Conservation (phyloP, 345 rosid species). For the Carallia brachiata region DNA sequence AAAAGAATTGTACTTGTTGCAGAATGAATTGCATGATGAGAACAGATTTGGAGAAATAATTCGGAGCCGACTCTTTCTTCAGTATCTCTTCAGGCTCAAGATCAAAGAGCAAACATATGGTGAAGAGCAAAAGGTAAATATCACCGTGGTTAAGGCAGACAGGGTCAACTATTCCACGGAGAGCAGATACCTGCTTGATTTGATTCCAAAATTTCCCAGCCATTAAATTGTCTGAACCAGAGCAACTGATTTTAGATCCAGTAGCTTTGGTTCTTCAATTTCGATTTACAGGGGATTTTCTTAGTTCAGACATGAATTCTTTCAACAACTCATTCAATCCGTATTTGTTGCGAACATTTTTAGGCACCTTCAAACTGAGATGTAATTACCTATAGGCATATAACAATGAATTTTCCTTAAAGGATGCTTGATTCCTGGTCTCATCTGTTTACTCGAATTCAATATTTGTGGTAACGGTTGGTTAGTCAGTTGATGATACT, state of each 20-base stretch:
- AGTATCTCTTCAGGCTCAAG: constrained; percentile 66
- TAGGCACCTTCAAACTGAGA: background rate
- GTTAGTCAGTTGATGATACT: too few relatives aligned
- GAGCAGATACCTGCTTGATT: constrained; percentile 60
- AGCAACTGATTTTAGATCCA: constrained; percentile 20
- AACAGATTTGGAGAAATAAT: constrained; percentile 49
- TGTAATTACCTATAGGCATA: background rate
- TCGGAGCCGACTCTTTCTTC: constrained; percentile 50
- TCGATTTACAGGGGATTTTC: background rate
- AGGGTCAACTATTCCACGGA: constrained; percentile 57
- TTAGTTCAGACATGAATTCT: background rate
- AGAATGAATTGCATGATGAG: constrained; percentile 61
- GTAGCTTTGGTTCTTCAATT: constrained; percentile 4
- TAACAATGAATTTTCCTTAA: background rate
- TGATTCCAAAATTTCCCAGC: constrained; percentile 29
- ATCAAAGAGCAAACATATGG: constrained; percentile 84
- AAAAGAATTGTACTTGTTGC: constrained; percentile 63
- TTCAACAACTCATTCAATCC: background rate
- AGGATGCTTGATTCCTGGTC: too few relatives aligned
- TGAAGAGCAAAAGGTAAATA: constrained; percentile 79
- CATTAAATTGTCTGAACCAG: constrained; percentile 16
- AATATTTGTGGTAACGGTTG: too few relatives aligned
- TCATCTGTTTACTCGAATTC: too few relatives aligned
- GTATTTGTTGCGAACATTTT: background rate
- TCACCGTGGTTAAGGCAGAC: constrained; percentile 68